phyloP scores from a whole-genome alignment of 257 asterid species.

The Nicotiana undulata region DNA sequence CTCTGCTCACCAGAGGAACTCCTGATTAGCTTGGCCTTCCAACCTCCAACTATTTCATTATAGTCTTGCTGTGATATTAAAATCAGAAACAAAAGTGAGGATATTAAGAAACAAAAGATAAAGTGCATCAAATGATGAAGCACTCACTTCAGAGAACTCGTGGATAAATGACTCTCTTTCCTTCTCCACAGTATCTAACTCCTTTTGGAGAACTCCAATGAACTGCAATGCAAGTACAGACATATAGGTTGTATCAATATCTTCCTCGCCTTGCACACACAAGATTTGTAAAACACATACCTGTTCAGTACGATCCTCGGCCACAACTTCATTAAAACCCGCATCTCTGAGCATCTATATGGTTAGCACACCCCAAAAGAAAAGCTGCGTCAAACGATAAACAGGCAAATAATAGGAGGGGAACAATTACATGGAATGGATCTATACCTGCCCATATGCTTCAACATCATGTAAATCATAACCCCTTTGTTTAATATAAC shows the following conservation, averaged over 20 bases:
- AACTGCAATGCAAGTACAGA: conserved; percentile 42
- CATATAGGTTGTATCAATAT: background rate
- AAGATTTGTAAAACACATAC: conserved; percentile 20
- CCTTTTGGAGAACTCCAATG: conserved; percentile 68
- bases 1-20: conserved; percentile 87
- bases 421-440: background rate
- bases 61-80: conserved; percentile 37
- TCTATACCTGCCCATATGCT: conserved; percentile 72
- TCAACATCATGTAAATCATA: conserved; percentile 79
- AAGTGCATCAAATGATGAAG: background rate
- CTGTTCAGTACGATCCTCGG: conserved; percentile 94
- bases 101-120: background rate
- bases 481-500: conserved; percentile 84
- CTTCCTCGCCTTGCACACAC: background rate
- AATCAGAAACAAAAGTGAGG: background rate
- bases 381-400: background rate
- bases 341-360: conserved; percentile 86
- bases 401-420: background rate
- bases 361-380: background rate
- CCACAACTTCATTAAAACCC: conserved; percentile 74
- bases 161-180: conserved; percentile 53
- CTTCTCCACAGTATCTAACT: conserved; percentile 65
- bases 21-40: conserved; percentile 78
- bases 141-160: conserved; percentile 78
- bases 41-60: conserved; percentile 69